These are phyloP conservation scores for Septoria linicola DNA, from an alignment of 2,329 filamentous ascomycete genomes.

Conservation along the genomic window DNA sequence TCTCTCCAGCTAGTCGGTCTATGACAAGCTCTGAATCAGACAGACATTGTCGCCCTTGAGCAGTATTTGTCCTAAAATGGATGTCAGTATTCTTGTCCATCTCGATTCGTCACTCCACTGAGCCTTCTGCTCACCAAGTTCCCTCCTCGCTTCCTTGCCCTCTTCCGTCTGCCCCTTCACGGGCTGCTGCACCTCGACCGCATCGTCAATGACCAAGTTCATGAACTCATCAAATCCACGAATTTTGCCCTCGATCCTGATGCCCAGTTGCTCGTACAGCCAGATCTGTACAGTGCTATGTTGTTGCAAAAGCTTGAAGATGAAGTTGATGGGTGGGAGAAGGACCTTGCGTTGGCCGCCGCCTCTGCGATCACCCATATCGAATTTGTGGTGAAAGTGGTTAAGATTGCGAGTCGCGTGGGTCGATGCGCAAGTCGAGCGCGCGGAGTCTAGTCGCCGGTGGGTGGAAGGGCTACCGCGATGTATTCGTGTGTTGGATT, in stretches of 20 bases:
- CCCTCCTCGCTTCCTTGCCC: slow-evolving; percentile 24
- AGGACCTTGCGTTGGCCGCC: slow-evolving; percentile 62
- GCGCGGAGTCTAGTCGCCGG: not conserved
- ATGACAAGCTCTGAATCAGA: slow-evolving; percentile 58
- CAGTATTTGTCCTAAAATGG: slow-evolving; percentile 69
- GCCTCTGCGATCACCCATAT: slow-evolving; percentile 56
- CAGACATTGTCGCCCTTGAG: slow-evolving; percentile 88
- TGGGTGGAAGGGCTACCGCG: no score
- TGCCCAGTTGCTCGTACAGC: slow-evolving; percentile 93
- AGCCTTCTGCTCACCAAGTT: slow-evolving; percentile 18
- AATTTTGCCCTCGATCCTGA: slow-evolving; percentile 95
- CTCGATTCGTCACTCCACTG: not conserved
- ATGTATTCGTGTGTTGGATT: not conserved
- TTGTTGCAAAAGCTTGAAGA: slow-evolving; percentile 86
- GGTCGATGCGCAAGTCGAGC: not conserved
- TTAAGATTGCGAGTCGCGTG: slow-evolving; percentile 28
- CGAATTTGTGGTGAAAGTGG: slow-evolving; percentile 33
- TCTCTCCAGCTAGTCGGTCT: not conserved
- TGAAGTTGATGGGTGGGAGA: slow-evolving; percentile 79
- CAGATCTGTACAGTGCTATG: slow-evolving; percentile 88
- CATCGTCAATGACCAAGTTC: slow-evolving; percentile 96
- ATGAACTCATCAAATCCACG: slow-evolving; percentile 99
- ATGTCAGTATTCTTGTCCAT: slow-evolving; percentile 9
- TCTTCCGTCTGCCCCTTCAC: slow-evolving; percentile 27
- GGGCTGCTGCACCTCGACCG: slow-evolving; percentile 73